Evolutionary conservation across 257 asterid species (phyloP), one percentile per base, ranked within the genome.

Genomic region (Anisodus tanguticus): DNA sequence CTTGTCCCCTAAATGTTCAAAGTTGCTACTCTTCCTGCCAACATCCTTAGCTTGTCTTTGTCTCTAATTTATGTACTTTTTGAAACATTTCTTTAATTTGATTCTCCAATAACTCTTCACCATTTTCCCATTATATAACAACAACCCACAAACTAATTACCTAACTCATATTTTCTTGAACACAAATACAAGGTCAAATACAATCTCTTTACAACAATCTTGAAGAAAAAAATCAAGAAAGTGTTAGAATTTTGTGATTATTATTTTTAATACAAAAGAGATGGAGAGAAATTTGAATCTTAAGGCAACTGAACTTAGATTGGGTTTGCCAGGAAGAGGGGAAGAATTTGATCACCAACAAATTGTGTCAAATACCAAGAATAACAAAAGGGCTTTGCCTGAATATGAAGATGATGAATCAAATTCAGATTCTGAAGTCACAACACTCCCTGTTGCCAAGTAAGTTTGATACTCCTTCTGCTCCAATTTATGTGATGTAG

Each of bases 301-400:
- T 66, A 87, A 89, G 81, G 94, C 90, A 9, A 91, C 94, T 17
- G 94, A 91, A 85, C 84, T 91, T 37, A 89, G 91, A 81, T 86
- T 92, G 83, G 93, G 93, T 2, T 83, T 92, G 37, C 94, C 95
- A 19, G 94, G 95, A 69, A 84, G 82, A 13, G 84, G 54, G 10
- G 83, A 90, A 37, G 90, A 88, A 69, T 85, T 84, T 15, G 88
- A 90, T 68, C 77, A 67, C 62, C 79, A 83, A 41, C 89, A 63
- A 19, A 72, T 86, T 76, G 80, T 91, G 13, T 82, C 89, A 5
- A 74, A 31, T 59, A 35, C 22, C 35, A 91, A 86, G 76, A 88
- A 17, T 71, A 87, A 88, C 88, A 90, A 91, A 89, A 89, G 93
- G 82, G 80, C 91, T 54, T 90, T 90, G 3, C 72, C 89, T 0